Percentiles rank a stretch among this genome's conserved stretches.
phyloP scores from a whole-genome alignment of 2,329 filamentous ascomycete species.

The Ceratocystis cubensis region DNA sequence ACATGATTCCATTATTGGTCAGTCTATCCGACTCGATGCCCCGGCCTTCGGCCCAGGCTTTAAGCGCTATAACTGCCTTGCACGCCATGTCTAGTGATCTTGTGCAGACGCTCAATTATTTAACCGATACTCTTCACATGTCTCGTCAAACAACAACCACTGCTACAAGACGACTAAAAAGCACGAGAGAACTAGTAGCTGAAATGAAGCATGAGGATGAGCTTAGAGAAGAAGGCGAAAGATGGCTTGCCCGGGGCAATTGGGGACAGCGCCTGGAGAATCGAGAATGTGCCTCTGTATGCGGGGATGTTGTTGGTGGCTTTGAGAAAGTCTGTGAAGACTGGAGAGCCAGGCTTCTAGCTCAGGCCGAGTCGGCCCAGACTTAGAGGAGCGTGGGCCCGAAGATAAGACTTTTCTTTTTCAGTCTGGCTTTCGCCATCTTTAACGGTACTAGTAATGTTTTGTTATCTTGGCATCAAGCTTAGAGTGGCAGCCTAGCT shows the following conservation, averaged over 20 bases:
- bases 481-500: background rate
- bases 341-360: constrained; percentile 66
- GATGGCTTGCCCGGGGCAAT: constrained; percentile 68
- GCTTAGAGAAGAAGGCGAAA: constrained; percentile 64
- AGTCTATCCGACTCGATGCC: constrained; percentile 56
- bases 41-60: constrained; percentile 46
- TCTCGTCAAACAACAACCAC: constrained; percentile 75
- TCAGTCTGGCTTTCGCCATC: background rate
- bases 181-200: constrained; percentile 70
- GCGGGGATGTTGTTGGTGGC: constrained; percentile 75
- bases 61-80: constrained; percentile 54
- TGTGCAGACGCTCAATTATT: constrained; percentile 66
- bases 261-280: constrained; percentile 67
- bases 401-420: background rate
- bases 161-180: constrained; percentile 66
- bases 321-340: constrained; percentile 84
- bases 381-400: constrained; percentile 25
- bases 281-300: constrained; percentile 72
- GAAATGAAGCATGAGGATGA: constrained; percentile 79
- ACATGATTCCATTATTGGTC: constrained; percentile 54
- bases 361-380: constrained; percentile 42
- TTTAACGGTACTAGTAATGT: background rate
- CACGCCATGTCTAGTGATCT: constrained; percentile 60
- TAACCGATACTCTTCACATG: constrained; percentile 91
- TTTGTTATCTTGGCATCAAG: background rate